Base-by-base conservation (phyloP, 768 basidiomycete genomes). In the Phylloporus sp. region DNA sequence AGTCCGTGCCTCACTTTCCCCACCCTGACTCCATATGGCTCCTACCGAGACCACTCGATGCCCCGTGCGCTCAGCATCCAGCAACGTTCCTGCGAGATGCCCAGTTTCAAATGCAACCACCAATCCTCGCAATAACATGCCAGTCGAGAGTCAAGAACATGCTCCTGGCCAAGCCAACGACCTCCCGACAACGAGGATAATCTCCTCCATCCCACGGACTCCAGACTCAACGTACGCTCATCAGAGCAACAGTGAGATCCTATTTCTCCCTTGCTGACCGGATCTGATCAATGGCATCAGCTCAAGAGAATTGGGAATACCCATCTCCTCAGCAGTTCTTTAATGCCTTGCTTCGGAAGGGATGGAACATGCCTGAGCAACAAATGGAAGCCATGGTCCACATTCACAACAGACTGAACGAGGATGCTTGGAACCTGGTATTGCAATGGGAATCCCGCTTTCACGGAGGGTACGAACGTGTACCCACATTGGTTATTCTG, bases 271-370 rank as follows among this genome's bases (percentile, higher is more conserved):
- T 24, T n/a, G 18, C 35, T 8, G 35, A 10, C 13, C 15, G 20
- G n/a, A 9, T n/a, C 34, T 26, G 15, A 47, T 5, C 7, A 13
- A 7, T 32, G 3, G 43, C 22, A 3, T 39, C 12, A 57, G 55
- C 44, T 7, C 45, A 57, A 20, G 54, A 50, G 2, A 56, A 50
- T 15, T 57, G 48, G 48, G 55, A 57, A n/a, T 44, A 51, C 20
- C 55, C 55, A 2, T 57, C 55, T 3, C 54, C 54, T 18, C 54
- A 56, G 28, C 47, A 56, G 8, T 56, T 56, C 39, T 56, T 56
- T 26, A 56, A 56, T 6, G 55, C 55, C 13, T 29, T 57, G 40
- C 39, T 36, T 28, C 49, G 55, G 15, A 57, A 52, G 35, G 55
- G 56, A n/a, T 47, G 41, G 32, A 47, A 28, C 22, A 27, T 57